Evolutionary conservation across 2,329 filamentous ascomycete species (phyloP).

Genomic region (Aulographum hederae): DNA sequence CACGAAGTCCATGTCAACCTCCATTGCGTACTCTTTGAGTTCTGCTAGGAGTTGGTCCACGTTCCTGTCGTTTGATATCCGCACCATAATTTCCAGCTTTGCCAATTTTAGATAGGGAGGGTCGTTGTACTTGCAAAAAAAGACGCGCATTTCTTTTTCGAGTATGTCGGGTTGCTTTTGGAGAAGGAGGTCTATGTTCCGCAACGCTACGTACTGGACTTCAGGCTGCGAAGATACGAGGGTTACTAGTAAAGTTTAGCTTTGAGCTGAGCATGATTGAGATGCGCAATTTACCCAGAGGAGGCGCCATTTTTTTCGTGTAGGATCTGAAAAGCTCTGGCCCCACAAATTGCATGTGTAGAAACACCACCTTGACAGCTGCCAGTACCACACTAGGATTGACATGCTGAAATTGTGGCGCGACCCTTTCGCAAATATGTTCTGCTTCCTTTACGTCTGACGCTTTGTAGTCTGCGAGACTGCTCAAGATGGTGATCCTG

Average conservation of each 20-base stretch:
- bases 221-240: slow-evolving; percentile 89
- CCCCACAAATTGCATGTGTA: slow-evolving; percentile 78
- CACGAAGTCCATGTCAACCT: slow-evolving; percentile 99
- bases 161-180: slow-evolving; percentile 94
- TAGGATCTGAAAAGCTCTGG: slow-evolving; percentile 68
- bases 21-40: slow-evolving; percentile 89
- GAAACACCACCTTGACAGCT: slow-evolving; percentile 94
- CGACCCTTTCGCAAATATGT: slow-evolving; percentile 91
- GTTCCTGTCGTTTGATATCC: slow-evolving; percentile 94
- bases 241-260: slow-evolving; percentile 45
- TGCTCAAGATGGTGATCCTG: slow-evolving; percentile 78
- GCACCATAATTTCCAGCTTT: slow-evolving; percentile 97
- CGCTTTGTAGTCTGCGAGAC: slow-evolving; percentile 73
- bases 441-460: slow-evolving; percentile 88
- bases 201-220: slow-evolving; percentile 90
- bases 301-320: slow-evolving; percentile 96
- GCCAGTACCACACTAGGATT: slow-evolving; percentile 93
- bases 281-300: slow-evolving; percentile 41
- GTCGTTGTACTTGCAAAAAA: slow-evolving; percentile 99
- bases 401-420: slow-evolving; percentile 95
- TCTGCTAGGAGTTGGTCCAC: slow-evolving; percentile 89
- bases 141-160: slow-evolving; percentile 91
- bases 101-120: slow-evolving; percentile 94
- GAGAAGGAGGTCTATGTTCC: slow-evolving; percentile 89
- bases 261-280: slow-evolving; percentile 11